These are phyloP conservation scores for Chaetoceros tenuissimus DNA, from an alignment of 108 stramenopile genomes.

Conservation along the genomic window DNA sequence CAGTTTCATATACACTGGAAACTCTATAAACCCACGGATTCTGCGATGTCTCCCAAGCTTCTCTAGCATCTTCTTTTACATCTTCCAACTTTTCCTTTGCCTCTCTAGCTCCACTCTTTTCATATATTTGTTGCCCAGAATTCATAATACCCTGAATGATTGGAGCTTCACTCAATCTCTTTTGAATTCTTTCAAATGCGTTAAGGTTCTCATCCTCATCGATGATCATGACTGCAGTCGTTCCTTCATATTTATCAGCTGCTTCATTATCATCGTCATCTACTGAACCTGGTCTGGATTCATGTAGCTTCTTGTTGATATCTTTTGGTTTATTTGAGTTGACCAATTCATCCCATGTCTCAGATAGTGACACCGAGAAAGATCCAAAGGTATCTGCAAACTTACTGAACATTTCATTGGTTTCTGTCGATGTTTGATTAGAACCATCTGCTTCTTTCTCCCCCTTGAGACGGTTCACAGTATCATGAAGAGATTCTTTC, in stretches of 20 bases:
- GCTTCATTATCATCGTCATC: conserved; percentile 50
- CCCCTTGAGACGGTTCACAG: conserved; percentile 9
- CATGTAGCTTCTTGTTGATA: conserved; percentile 73
- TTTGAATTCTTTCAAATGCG: conserved; percentile 92
- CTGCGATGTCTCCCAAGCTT: conserved; percentile 98
- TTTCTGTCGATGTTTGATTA: conserved; percentile 1
- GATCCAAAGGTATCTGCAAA: conserved; percentile 18
- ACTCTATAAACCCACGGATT: conserved; percentile 97
- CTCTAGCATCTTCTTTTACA: conserved; percentile 75
- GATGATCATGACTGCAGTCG: conserved; percentile 84
- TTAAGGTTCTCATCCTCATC: conserved; percentile 82
- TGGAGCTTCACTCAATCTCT: conserved; percentile 84
- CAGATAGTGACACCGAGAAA: conserved; percentile 40
- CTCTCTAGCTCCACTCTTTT: conserved; percentile 73
- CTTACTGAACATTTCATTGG: conserved; percentile 13
- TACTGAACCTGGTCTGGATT: conserved; percentile 33
- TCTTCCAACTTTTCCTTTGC: conserved; percentile 62
- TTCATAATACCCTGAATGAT: conserved; percentile 71
- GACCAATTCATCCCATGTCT: conserved; percentile 79
- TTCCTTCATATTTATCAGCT: conserved; percentile 62
- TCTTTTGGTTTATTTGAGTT: conserved; percentile 54
- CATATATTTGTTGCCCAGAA: conserved; percentile 37
- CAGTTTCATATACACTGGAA: conserved; percentile 89
- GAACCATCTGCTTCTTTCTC: background rate
- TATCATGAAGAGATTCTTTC: conserved; percentile 13